Percentiles rank a stretch among this genome's conserved stretches.
Conservation (phyloP, 768 basidiomycete genomes). For the Neoboletus brunneissimus region DNA sequence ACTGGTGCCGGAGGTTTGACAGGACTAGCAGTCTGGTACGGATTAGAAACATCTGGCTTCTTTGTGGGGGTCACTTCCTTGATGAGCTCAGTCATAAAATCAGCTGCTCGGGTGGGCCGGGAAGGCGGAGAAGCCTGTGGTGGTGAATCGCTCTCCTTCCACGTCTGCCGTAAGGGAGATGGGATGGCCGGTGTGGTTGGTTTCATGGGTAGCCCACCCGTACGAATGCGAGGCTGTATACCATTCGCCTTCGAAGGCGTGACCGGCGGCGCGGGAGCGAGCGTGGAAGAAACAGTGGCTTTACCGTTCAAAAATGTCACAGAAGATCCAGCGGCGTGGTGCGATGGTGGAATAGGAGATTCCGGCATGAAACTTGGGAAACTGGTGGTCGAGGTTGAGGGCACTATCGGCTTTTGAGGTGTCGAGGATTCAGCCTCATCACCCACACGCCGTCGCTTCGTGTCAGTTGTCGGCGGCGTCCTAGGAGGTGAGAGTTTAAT, state of each 20-base stretch:
- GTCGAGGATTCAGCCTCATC: slow-evolving; percentile 40
- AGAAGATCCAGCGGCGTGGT: slow-evolving; percentile 27
- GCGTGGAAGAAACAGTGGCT: slow-evolving; percentile 24
- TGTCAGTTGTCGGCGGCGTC: slow-evolving; percentile 41
- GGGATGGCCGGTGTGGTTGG: slow-evolving; percentile 63
- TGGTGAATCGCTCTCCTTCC: slow-evolving; percentile 49
- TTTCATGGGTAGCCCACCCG: slow-evolving; percentile 40
- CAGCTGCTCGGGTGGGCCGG: slow-evolving; percentile 62
- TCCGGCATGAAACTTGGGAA: slow-evolving; percentile 27
- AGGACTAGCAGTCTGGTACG: slow-evolving; percentile 73
- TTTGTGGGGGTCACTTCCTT: slow-evolving; percentile 67
- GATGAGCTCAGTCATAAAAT: slow-evolving; percentile 65
- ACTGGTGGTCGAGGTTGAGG: slow-evolving; percentile 27
- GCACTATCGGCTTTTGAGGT: slow-evolving; percentile 31
- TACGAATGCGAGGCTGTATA: slow-evolving; percentile 37
- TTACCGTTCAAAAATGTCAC: slow-evolving; percentile 28
- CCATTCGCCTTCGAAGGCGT: slow-evolving; percentile 29
- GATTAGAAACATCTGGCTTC: slow-evolving; percentile 69
- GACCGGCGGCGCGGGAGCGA: slow-evolving; percentile 16
- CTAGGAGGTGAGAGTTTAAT: slow-evolving; percentile 43
- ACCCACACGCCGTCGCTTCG: slow-evolving; percentile 61
- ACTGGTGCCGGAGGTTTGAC: slow-evolving; percentile 49
- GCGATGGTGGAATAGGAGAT: slow-evolving; percentile 34
- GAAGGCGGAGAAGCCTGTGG: slow-evolving; percentile 31
- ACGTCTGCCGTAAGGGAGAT: slow-evolving; percentile 74